Evolutionary conservation across 805 yeast species (phyloP).

Genomic region (Yamadazyma philogaea): DNA sequence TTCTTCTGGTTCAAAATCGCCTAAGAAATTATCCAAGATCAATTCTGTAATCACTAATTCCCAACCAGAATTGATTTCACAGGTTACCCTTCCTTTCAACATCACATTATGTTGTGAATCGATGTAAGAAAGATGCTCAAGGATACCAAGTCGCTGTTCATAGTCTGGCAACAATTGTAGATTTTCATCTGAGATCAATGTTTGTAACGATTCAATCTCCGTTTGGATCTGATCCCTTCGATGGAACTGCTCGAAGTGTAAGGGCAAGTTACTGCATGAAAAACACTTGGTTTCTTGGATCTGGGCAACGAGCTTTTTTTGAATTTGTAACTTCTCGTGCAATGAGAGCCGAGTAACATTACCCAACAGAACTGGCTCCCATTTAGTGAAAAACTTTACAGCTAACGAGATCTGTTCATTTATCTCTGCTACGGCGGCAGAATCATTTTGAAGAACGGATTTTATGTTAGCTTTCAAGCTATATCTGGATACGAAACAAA

Average conservation of each 20-base stretch:
- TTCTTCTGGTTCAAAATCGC: conserved; percentile 92
- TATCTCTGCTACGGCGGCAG: conserved; percentile 34
- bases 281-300: conserved; percentile 25
- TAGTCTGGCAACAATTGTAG: conserved; percentile 89
- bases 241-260: conserved; percentile 44
- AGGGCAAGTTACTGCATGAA: conserved; percentile 42
- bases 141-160: conserved; percentile 79
- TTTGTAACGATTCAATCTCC: conserved; percentile 54
- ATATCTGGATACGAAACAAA: conserved; percentile 45
- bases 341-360: conserved; percentile 30
- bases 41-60: conserved; percentile 87
- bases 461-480: conserved; percentile 31
- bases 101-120: conserved; percentile 73
- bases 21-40: conserved; percentile 85
- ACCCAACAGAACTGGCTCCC: conserved; percentile 45
- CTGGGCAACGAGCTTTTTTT: conserved; percentile 29
- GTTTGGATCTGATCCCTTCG: conserved; percentile 44
- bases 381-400: conserved; percentile 35
- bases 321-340: conserved; percentile 36
- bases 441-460: conserved; percentile 34
- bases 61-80: conserved; percentile 89
- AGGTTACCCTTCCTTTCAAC: conserved; percentile 80
- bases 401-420: conserved; percentile 32
- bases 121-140: conserved; percentile 75
- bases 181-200: conserved; percentile 78